Percentiles rank a stretch among this genome's conserved stretches.
Evolutionary conservation across 805 yeast species (phyloP).

Genomic region (Schwanniomyces occidentalis): DNA sequence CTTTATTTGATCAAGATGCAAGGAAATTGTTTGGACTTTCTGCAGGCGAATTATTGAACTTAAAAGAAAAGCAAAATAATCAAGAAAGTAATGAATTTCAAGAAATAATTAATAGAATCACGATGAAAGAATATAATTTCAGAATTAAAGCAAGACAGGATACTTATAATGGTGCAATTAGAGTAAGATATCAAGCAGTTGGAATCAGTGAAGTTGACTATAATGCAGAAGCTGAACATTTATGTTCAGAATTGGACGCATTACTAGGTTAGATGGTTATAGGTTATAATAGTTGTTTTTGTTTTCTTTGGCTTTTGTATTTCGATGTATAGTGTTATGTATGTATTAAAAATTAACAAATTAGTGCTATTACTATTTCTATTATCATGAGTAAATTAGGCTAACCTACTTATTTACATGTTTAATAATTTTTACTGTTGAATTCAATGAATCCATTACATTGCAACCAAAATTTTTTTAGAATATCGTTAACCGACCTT

Average conservation of each 20-base stretch:
- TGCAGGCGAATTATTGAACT: slow-evolving; percentile 60
- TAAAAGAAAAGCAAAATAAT: slow-evolving; percentile 34
- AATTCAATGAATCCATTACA: slow-evolving; percentile 56
- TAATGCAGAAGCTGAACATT: slow-evolving; percentile 58
- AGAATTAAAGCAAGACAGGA: slow-evolving; percentile 83
- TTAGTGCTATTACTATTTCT: too few species aligned
- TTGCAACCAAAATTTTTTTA: slow-evolving; percentile 66
- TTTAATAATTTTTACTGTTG: slow-evolving; percentile 8
- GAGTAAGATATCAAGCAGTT: slow-evolving; percentile 73
- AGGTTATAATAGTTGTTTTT: neutral
- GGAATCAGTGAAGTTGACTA: slow-evolving; percentile 55
- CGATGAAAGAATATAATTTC: slow-evolving; percentile 71
- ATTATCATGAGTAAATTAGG: too few species aligned
- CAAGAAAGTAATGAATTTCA: slow-evolving; percentile 45
- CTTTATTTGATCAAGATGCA: slow-evolving; percentile 86
- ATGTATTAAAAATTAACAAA: too few species aligned
- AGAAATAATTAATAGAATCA: slow-evolving; percentile 45
- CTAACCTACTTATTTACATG: too few species aligned
- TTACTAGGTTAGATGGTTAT: slow-evolving; percentile 10
- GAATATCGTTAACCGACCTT: slow-evolving; percentile 55
- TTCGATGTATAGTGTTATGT: too few species aligned
- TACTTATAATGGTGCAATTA: slow-evolving; percentile 72
- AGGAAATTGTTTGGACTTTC: slow-evolving; percentile 59
- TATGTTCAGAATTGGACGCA: slow-evolving; percentile 48
- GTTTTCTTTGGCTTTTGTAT: slow-evolving; percentile 1